A percentile compares a stretch with the other conserved stretches of the same genome.
Evolutionary conservation across 2,329 filamentous ascomycete species (phyloP).

Genomic region (Ceratocystis ficicola): DNA sequence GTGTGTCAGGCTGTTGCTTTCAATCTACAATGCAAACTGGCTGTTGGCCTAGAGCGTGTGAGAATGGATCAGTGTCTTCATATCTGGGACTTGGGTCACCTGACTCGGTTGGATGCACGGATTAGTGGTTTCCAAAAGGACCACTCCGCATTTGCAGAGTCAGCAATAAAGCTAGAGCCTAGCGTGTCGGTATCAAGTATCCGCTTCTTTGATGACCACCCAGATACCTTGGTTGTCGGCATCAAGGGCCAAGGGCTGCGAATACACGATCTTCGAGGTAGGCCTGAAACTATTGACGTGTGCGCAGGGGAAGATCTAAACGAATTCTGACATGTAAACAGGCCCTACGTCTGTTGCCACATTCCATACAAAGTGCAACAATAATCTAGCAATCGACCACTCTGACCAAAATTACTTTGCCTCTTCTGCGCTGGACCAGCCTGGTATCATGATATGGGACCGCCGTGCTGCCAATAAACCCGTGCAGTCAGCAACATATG

Average conservation of each 20-base stretch:
- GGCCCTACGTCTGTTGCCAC: constrained; percentile 42
- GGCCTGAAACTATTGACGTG: constrained; percentile 18
- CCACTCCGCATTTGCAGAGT: constrained; percentile 36
- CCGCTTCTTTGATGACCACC: constrained; percentile 67
- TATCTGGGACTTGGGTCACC: constrained; percentile 64
- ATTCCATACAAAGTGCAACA: constrained; percentile 56
- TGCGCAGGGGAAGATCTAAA: constrained; percentile 23
- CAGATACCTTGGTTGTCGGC: constrained; percentile 61
- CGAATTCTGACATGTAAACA: constrained; percentile 28
- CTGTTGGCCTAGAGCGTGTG: constrained; percentile 68
- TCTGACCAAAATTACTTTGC: constrained; percentile 74
- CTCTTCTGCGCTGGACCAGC: constrained; percentile 63
- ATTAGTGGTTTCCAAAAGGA: constrained; percentile 35
- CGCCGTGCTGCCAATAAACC: constrained; percentile 48
- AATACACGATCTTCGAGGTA: constrained; percentile 68
- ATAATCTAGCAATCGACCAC: constrained; percentile 66
- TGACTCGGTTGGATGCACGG: constrained; percentile 38
- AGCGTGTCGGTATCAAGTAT: constrained; percentile 70
- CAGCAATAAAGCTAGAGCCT: constrained; percentile 48
- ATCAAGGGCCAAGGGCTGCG: constrained; percentile 64
- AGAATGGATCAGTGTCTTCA: constrained; percentile 72
- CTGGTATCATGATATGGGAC: constrained; percentile 67
- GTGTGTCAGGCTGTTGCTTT: constrained; percentile 74
- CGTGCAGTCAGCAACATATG: constrained; percentile 42
- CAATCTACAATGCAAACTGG: constrained; percentile 57